These are phyloP conservation scores for Macrocystidia cucumis DNA, from an alignment of 1,284 basidiomycete species.

Conservation along the genomic window DNA sequence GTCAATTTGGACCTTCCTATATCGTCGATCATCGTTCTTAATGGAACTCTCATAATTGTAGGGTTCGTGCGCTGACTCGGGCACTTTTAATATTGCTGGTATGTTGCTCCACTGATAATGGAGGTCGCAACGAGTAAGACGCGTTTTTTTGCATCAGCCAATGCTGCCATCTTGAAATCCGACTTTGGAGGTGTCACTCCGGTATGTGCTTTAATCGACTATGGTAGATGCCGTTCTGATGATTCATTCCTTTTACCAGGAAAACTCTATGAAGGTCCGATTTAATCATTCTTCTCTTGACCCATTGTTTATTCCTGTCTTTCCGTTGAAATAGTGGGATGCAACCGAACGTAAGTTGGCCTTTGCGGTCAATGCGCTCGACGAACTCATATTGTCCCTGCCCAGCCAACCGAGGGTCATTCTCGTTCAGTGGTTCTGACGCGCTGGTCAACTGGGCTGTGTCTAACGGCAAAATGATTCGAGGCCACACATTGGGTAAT, in stretches of 20 bases:
- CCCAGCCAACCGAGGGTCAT: slow-evolving; percentile 21
- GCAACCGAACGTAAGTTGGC: slow-evolving; percentile 12
- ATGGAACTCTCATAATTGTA: slow-evolving; percentile 1
- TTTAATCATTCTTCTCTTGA: background rate
- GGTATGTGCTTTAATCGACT: slow-evolving; percentile 10
- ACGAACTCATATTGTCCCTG: background rate
- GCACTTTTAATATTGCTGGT: slow-evolving; percentile 14
- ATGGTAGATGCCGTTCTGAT: background rate
- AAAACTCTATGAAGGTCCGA: slow-evolving; percentile 11
- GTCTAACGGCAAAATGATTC: slow-evolving; percentile 35
- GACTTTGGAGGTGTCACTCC: slow-evolving; percentile 29
- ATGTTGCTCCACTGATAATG: background rate
- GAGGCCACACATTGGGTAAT: slow-evolving; percentile 37
- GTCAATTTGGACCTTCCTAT: background rate
- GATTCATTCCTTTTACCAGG: slow-evolving; percentile 3
- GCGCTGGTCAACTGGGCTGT: slow-evolving; percentile 38
- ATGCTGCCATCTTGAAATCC: slow-evolving; percentile 21
- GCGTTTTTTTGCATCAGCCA: slow-evolving; percentile 11
- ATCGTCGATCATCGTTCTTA: background rate
- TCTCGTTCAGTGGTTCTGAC: slow-evolving; percentile 32
- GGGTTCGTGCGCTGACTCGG: slow-evolving; percentile 14
- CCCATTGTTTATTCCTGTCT: background rate
- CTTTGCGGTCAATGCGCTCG: background rate
- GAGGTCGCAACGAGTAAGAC: background rate
- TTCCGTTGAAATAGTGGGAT: slow-evolving; percentile 12